Evolutionary conservation across 106 monocot genomes (phyloP).

Genomic region (Apostasia ramifera): DNA sequence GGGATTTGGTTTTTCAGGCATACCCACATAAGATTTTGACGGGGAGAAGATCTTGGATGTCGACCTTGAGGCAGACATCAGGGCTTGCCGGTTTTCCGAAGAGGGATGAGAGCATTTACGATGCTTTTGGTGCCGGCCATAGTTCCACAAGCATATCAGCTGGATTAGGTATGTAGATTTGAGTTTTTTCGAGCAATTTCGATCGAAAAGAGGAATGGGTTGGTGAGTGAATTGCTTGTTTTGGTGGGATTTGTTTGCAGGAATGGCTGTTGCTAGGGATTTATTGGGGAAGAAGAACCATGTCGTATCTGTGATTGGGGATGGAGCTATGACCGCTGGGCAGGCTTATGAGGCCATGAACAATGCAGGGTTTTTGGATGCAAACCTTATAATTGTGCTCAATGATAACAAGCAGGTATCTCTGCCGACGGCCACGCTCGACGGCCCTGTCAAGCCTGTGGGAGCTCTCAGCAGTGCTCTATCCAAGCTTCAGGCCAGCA

Average conservation of each 20-base stretch:
- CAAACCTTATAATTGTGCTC: conserved; percentile 71
- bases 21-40: conserved; percentile 93
- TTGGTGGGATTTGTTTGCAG: conserved; percentile 13
- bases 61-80: conserved; percentile 71
- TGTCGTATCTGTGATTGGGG: conserved; percentile 83
- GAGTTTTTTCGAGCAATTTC: background rate
- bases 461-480: conserved; percentile 79
- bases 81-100: conserved; percentile 86
- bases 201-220: background rate
- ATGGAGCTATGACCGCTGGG: conserved; percentile 92
- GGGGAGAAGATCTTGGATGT: conserved; percentile 72
- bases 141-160: conserved; percentile 96
- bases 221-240: too few relatives aligned
- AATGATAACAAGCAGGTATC: conserved; percentile 93
- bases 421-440: conserved; percentile 77
- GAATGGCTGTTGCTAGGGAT: conserved; percentile 88
- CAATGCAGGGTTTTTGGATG: conserved; percentile 67
- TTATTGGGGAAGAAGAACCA: conserved; percentile 68
- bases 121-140: conserved; percentile 86
- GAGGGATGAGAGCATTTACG: conserved; percentile 75
- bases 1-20: conserved; percentile 31
- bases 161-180: conserved; percentile 42
- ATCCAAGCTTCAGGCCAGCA: conserved; percentile 77
- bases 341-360: conserved; percentile 98
- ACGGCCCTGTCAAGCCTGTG: conserved; percentile 69